Percentiles rank a stretch among this genome's conserved stretches.
Conservation (phyloP, 1,284 basidiomycete species). For the Pseudozyma hubeiensis region DNA sequence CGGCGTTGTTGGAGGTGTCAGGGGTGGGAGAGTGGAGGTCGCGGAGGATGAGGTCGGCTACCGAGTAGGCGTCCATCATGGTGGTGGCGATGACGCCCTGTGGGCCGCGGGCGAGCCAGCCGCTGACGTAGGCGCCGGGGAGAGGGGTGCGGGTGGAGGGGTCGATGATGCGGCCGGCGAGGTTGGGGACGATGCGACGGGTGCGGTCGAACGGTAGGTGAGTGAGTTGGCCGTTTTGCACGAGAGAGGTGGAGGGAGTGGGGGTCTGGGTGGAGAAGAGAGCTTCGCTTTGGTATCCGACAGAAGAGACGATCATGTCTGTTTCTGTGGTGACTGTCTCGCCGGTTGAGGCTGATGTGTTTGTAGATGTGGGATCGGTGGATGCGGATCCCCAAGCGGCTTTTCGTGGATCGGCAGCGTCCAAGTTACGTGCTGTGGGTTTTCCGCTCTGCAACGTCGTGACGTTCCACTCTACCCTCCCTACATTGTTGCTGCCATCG, state of each 20-base stretch:
- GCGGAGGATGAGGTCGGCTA: slow-evolving; percentile 77
- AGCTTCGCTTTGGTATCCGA: slow-evolving; percentile 85
- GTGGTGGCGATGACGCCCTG: slow-evolving; percentile 92
- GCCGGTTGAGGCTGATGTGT: slow-evolving; percentile 71
- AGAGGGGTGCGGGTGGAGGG: slow-evolving; percentile 49
- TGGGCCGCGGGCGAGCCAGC: slow-evolving; percentile 93
- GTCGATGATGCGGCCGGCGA: slow-evolving; percentile 67
- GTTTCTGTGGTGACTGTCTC: slow-evolving; percentile 74
- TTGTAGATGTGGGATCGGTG: slow-evolving; percentile 9
- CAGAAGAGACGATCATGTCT: slow-evolving; percentile 85
- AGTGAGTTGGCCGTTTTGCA: slow-evolving; percentile 15
- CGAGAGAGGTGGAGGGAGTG: not conserved
- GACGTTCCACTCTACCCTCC: slow-evolving; percentile 53
- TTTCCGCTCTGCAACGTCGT: slow-evolving; percentile 30
- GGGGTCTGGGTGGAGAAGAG: slow-evolving; percentile 44
- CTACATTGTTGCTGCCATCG: slow-evolving; percentile 8
- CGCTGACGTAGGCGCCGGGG: slow-evolving; percentile 85
- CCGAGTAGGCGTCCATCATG: slow-evolving; percentile 89
- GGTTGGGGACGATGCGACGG: slow-evolving; percentile 39
- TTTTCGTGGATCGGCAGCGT: slow-evolving; percentile 33
- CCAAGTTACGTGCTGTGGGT: slow-evolving; percentile 25
- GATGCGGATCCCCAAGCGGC: slow-evolving; percentile 35
- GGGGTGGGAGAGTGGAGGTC: slow-evolving; percentile 70
- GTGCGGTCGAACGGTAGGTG: slow-evolving; percentile 33
- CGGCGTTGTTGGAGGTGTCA: not conserved